Evolutionary conservation across 768 basidiomycete genomes (phyloP).

Genomic region (Agrocybe praecox): DNA sequence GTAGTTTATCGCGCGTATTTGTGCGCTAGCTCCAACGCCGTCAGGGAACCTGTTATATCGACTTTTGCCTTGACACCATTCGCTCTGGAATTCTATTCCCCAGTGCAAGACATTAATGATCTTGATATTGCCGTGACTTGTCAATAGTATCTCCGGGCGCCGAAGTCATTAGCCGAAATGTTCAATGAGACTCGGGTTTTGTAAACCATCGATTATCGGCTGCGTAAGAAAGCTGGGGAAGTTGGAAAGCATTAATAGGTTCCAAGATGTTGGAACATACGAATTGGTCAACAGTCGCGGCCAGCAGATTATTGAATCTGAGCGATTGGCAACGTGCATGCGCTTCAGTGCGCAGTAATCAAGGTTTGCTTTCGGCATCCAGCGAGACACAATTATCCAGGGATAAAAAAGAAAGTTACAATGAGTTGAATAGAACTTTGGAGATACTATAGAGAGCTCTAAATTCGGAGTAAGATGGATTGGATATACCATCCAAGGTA

Average conservation of each 20-base stretch:
- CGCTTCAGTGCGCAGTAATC: slow-evolving; percentile 5
- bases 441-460: too few species aligned
- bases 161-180: slow-evolving; percentile 6
- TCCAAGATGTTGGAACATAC: slow-evolving; percentile 9
- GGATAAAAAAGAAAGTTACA: slow-evolving; percentile 11
- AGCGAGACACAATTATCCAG: slow-evolving; percentile 12
- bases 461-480: not conserved
- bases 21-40: slow-evolving; percentile 9
- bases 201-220: slow-evolving; percentile 9
- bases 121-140: not conserved
- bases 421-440: not conserved
- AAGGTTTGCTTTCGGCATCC: slow-evolving; percentile 13
- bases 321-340: not conserved
- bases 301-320: not conserved
- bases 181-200: not conserved
- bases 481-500: slow-evolving; percentile 18
- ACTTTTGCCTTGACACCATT: not conserved
- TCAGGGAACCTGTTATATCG: slow-evolving; percentile 5
- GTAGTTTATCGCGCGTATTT: slow-evolving; percentile 10
- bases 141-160: slow-evolving; percentile 11
- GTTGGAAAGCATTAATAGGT: slow-evolving; percentile 14
- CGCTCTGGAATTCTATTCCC: not conserved
- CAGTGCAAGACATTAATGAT: not conserved
- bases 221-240: slow-evolving; percentile 1
- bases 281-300: slow-evolving; percentile 15